A percentile compares a stretch with the other conserved stretches of the same genome.
Evolutionary conservation across 2,329 filamentous ascomycete species (phyloP).

Genomic region (Xylariaceae sp.): DNA sequence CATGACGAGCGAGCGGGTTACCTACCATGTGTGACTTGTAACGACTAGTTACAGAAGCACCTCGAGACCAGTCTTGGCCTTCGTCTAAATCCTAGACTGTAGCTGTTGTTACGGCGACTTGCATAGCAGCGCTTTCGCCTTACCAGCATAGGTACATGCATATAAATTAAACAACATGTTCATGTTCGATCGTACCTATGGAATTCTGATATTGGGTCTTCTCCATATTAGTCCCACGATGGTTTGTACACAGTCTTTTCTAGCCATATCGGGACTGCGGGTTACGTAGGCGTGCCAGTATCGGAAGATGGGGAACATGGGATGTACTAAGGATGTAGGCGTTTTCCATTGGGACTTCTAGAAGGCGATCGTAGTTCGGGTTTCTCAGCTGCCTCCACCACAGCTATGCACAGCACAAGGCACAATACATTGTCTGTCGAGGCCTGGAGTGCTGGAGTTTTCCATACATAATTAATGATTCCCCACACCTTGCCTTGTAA

Average conservation of each 20-base stretch:
- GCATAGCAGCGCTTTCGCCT: constrained; percentile 17
- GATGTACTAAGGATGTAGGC: constrained; percentile 14
- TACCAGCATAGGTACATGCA: constrained; percentile 18
- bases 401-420: neutral
- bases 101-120: constrained; percentile 19
- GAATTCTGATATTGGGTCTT: constrained; percentile 3
- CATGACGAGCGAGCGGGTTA: constrained; percentile 13
- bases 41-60: neutral
- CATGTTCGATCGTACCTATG: constrained; percentile 19
- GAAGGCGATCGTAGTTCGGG: constrained; percentile 15
- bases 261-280: neutral
- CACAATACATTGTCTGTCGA: neutral
- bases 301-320: constrained; percentile 11
- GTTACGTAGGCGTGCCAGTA: neutral
- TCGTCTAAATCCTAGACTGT: constrained; percentile 12
- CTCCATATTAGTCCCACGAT: neutral
- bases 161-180: constrained; percentile 11
- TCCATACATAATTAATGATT: neutral
- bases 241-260: neutral
- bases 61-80: neutral
- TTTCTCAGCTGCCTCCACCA: neutral
- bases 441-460: neutral
- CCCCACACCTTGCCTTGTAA: neutral
- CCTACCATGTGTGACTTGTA: constrained; percentile 10
- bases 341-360: constrained; percentile 28